Evolutionary conservation across 1,139 yeast genomes (phyloP).

Genomic region (Sugiyamaella paludigena): DNA sequence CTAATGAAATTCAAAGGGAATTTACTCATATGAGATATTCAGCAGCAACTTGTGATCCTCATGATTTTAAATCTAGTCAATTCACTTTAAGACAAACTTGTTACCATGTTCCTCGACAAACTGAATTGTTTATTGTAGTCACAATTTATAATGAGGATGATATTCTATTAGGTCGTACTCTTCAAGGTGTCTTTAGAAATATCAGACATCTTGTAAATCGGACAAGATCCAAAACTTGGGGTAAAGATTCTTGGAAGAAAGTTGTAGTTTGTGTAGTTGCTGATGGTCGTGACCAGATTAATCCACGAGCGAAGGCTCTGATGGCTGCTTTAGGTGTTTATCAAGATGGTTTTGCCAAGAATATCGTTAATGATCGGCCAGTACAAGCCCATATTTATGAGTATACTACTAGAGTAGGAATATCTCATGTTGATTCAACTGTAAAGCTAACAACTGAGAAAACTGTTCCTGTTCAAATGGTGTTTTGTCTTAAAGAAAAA

Average conservation of each 20-base stretch:
- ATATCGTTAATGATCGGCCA: constrained; percentile 64
- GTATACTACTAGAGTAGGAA: constrained; percentile 75
- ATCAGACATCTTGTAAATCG: constrained; percentile 59
- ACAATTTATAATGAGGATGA: constrained; percentile 85
- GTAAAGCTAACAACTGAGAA: constrained; percentile 55
- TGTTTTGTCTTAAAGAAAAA: constrained; percentile 74
- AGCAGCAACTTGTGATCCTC: constrained; percentile 79
- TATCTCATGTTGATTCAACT: constrained; percentile 58
- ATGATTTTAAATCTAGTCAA: constrained; percentile 53
- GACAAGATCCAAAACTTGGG: constrained; percentile 66
- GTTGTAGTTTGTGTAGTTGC: constrained; percentile 71
- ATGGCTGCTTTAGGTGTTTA: constrained; percentile 72
- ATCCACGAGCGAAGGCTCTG: constrained; percentile 61
- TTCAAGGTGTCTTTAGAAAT: constrained; percentile 75
- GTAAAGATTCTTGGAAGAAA: constrained; percentile 76
- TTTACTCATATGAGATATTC: constrained; percentile 76
- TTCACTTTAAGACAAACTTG: constrained; percentile 67
- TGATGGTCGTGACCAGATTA: constrained; percentile 71
- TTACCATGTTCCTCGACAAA: constrained; percentile 63
- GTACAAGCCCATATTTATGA: constrained; percentile 77
- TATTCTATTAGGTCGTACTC: constrained; percentile 63
- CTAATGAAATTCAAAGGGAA: constrained; percentile 50
- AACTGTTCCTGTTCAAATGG: constrained; percentile 66
- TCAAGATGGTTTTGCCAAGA: constrained; percentile 82
- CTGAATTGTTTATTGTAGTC: constrained; percentile 70